Evolutionary conservation across 345 rosid species (phyloP).

Genomic region (Excoecaria cochinchinensis): DNA sequence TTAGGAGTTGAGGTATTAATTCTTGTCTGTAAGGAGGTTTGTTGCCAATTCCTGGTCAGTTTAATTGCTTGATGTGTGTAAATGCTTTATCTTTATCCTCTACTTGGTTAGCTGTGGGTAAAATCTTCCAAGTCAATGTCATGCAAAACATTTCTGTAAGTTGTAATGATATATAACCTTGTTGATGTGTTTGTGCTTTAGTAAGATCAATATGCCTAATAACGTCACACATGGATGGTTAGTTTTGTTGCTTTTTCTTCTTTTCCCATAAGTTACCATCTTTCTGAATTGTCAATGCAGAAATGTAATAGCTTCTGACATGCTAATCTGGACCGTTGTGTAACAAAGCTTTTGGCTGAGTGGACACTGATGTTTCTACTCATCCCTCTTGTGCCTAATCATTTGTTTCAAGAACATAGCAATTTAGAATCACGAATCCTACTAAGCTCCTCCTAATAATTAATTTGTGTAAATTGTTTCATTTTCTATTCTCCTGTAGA

Average conservation of each 20-base stretch:
- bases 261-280: background rate
- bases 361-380: background rate
- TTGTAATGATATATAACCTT: conserved; percentile 7
- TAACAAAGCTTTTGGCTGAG: background rate
- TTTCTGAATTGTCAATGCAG: background rate
- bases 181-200: background rate
- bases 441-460: background rate
- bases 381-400: background rate
- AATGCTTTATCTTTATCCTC: background rate
- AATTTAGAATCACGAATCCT: conserved; percentile 3
- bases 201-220: background rate
- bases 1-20: conserved; percentile 78
- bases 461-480: background rate
- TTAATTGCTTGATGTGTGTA: background rate
- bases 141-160: background rate
- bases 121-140: background rate
- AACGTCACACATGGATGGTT: background rate
- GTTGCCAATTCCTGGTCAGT: conserved; percentile 1
- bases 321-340: background rate
- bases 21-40: background rate
- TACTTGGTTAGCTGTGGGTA: background rate
- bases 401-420: background rate
- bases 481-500: background rate
- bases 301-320: background rate
- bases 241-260: background rate